phyloP scores from a whole-genome alignment of 352 stramenopile genomes.

The Globisporangium sylvaticum region DNA sequence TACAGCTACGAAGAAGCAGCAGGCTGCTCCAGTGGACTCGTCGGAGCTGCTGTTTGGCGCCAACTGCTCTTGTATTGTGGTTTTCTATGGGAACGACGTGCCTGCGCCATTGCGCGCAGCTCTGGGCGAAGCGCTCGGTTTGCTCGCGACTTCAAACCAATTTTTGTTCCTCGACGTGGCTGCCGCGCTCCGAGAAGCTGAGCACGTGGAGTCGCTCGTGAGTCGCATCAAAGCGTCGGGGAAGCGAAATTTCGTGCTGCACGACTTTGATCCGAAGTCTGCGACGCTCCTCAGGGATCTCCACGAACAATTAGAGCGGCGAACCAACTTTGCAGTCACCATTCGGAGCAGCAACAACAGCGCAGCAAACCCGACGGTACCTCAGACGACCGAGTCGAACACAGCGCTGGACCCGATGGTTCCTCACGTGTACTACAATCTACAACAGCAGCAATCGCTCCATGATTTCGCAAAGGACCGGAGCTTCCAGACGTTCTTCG shows the following conservation, averaged over 20 bases:
- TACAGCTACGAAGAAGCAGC: background rate
- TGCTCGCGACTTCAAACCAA: background rate
- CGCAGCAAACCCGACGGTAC: background rate
- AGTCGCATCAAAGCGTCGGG: constrained; percentile 18
- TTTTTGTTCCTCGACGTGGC: constrained; percentile 36
- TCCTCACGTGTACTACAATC: constrained; percentile 1
- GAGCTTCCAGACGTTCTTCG: constrained; percentile 24
- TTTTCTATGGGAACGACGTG: background rate
- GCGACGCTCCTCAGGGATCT: constrained; percentile 10
- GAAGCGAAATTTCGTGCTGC: constrained; percentile 24
- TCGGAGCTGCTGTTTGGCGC: background rate
- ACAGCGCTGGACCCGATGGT: background rate
- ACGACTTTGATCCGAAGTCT: constrained; percentile 21
- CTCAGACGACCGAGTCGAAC: background rate
- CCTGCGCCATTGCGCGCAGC: background rate
- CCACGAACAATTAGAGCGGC: constrained; percentile 17
- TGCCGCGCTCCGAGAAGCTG: constrained; percentile 7
- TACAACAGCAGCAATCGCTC: background rate
- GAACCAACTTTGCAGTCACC: constrained; percentile 21
- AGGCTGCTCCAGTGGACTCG: background rate
- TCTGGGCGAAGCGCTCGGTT: background rate
- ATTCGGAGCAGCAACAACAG: constrained; percentile 19
- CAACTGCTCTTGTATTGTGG: background rate
- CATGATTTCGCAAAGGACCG: background rate
- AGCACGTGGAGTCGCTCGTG: constrained; percentile 11